Conservation (phyloP, 306 rosid genomes). For the Quercus engelmannii region DNA sequence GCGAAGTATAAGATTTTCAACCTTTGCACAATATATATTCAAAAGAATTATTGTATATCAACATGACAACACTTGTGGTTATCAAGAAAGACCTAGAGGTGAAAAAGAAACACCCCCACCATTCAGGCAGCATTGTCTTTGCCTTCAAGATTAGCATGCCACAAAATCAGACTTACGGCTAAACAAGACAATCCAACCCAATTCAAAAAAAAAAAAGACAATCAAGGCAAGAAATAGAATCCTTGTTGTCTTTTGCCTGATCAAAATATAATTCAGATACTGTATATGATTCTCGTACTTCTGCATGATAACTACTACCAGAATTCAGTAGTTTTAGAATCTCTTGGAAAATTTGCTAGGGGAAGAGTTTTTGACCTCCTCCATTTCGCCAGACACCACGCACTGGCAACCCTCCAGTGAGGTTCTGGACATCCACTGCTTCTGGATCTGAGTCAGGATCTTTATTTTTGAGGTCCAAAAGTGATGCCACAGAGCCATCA, state of each 20-base stretch:
- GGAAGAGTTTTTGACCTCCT: constrained; percentile 58
- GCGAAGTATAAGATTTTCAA: background rate
- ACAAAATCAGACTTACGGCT: constrained; percentile 24
- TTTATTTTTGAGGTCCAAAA: constrained; percentile 36
- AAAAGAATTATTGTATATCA: background rate
- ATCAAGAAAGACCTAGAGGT: constrained; percentile 24
- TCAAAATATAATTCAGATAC: background rate
- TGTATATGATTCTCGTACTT: background rate
- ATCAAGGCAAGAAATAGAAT: background rate
- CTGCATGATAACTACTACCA: background rate
- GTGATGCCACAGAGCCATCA: constrained; percentile 62
- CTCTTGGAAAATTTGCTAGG: constrained; percentile 10
- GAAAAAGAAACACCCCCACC: constrained; percentile 17
- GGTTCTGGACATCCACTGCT: constrained; percentile 21
- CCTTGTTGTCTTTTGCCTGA: background rate
- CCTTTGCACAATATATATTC: background rate
- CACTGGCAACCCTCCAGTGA: constrained; percentile 58
- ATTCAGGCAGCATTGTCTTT: constrained; percentile 8
- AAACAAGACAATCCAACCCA: constrained; percentile 22
- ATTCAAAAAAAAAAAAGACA: background rate
- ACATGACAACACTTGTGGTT: constrained; percentile 12
- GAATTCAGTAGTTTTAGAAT: constrained; percentile 1
- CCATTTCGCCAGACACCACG: constrained; percentile 87
- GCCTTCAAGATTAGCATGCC: background rate
- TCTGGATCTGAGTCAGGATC: constrained; percentile 33